These are phyloP conservation scores for Meyerozyma sp. DNA, from an alignment of 1,139 yeast genomes.

Conservation along the genomic window DNA sequence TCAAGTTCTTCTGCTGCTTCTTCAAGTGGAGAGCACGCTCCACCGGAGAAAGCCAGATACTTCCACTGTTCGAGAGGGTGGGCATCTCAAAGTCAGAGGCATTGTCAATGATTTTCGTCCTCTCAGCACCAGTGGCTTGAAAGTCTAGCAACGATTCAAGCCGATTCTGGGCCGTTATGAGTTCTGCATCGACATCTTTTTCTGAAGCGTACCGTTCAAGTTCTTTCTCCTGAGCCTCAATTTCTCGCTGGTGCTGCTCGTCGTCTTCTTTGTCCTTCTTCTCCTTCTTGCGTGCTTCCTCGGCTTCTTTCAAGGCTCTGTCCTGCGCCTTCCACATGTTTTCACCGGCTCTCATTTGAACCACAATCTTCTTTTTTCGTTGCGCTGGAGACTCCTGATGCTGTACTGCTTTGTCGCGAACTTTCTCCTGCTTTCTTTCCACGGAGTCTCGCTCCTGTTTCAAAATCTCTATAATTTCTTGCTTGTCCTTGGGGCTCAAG, in stretches of 20 bases:
- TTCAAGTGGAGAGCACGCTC: slow-evolving; percentile 82
- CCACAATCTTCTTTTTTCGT: slow-evolving; percentile 40
- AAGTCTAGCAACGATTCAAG: slow-evolving; percentile 69
- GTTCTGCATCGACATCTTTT: slow-evolving; percentile 44
- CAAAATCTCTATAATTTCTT: slow-evolving; percentile 51
- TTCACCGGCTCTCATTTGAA: slow-evolving; percentile 54
- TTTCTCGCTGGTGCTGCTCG: slow-evolving; percentile 28
- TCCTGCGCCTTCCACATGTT: slow-evolving; percentile 69
- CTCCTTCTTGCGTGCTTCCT: slow-evolving; percentile 23
- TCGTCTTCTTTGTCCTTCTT: slow-evolving; percentile 20
- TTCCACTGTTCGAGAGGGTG: slow-evolving; percentile 40
- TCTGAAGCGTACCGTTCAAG: slow-evolving; percentile 31
- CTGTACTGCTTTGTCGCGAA: slow-evolving; percentile 14
- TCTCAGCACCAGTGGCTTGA: slow-evolving; percentile 82
- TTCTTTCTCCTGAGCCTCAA: slow-evolving; percentile 31
- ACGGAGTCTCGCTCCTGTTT: slow-evolving; percentile 40
- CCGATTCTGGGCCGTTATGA: slow-evolving; percentile 64
- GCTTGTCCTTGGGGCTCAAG: slow-evolving; percentile 53
- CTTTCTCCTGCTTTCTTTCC: slow-evolving; percentile 11
- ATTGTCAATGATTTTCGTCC: slow-evolving; percentile 89
- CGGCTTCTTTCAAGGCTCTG: slow-evolving; percentile 50
- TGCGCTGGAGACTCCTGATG: slow-evolving; percentile 13
- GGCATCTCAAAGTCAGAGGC: slow-evolving; percentile 82
- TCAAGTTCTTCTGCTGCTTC: slow-evolving; percentile 69
- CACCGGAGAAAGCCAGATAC: slow-evolving; percentile 81